Percentiles rank a stretch among this genome's conserved stretches.
phyloP scores from a whole-genome alignment of 2,329 filamentous ascomycete species.

The Diaporthe amygdali region DNA sequence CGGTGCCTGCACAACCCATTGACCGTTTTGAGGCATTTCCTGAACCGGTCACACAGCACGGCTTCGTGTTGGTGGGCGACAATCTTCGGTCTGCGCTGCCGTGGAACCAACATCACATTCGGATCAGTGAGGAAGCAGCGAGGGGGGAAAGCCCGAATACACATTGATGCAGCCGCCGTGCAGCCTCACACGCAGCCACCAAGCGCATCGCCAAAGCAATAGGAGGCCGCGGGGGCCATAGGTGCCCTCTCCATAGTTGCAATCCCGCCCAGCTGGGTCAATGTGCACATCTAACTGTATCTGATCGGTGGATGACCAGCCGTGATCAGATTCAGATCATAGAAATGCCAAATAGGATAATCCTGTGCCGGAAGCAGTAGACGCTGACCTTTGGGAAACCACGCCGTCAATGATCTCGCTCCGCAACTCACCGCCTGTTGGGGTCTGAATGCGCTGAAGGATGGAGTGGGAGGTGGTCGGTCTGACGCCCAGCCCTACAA shows the following conservation, averaged over 20 bases:
- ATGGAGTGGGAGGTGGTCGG: background rate
- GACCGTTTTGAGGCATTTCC: background rate
- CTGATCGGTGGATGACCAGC: background rate
- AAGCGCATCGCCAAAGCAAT: background rate
- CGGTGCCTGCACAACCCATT: background rate
- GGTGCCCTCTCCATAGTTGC: background rate
- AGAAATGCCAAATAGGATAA: background rate
- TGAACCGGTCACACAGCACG: background rate
- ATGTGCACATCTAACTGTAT: background rate
- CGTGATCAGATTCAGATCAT: background rate
- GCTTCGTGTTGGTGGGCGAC: conserved; percentile 4
- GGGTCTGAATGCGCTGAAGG: background rate
- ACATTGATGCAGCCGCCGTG: conserved; percentile 2
- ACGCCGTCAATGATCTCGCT: background rate
- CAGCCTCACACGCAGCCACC: background rate
- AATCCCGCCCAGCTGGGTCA: background rate
- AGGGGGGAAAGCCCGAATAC: background rate
- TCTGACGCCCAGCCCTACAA: background rate
- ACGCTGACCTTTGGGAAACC: background rate
- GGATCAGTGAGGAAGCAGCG: background rate
- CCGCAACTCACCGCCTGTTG: conserved; percentile 23
- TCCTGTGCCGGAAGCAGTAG: background rate
- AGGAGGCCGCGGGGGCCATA: background rate
- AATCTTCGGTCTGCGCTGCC: background rate
- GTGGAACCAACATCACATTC: background rate